Percentiles rank a stretch among this genome's conserved stretches.
Evolutionary conservation across 495 filamentous ascomycete genomes (phyloP).

Genomic region (Daldinia loculata): DNA sequence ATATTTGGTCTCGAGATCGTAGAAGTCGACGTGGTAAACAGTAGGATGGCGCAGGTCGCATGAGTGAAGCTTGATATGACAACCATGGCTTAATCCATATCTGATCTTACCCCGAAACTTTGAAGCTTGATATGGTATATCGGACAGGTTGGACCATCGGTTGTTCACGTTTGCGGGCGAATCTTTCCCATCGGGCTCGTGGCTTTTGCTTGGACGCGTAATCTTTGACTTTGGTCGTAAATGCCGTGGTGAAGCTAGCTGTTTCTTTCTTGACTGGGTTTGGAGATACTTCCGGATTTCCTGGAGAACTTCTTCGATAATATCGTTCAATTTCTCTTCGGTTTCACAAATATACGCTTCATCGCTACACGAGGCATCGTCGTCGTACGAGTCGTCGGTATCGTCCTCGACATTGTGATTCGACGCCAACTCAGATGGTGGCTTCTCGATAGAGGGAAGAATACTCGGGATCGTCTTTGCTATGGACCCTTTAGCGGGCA

Average conservation of each 20-base stretch:
- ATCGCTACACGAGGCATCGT: background rate
- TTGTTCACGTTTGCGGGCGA: conserved; percentile 21
- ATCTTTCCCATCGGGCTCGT: conserved; percentile 14
- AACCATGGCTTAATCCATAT: conserved; percentile 19
- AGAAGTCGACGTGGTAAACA: conserved; percentile 57
- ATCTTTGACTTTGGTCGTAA: conserved; percentile 31
- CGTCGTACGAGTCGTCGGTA: background rate
- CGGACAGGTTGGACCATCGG: conserved; percentile 26
- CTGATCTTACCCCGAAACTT: conserved; percentile 36
- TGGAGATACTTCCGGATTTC: background rate
- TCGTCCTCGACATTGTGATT: background rate
- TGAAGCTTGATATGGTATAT: conserved; percentile 48
- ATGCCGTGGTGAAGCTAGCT: conserved; percentile 22
- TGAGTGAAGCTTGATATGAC: conserved; percentile 18
- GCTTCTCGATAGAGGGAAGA: conserved; percentile 25
- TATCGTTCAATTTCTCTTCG: background rate
- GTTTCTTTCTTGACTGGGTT: conserved; percentile 10
- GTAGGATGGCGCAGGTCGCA: conserved; percentile 16
- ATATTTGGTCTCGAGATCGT: conserved; percentile 57
- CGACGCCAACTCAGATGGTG: background rate
- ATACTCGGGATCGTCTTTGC: background rate
- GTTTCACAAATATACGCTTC: background rate
- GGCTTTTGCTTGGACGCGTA: conserved; percentile 33
- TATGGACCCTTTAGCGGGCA: background rate
- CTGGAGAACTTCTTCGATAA: background rate